phyloP scores from a whole-genome alignment of 2,329 filamentous ascomycete species.

The Neofusicoccum cordaticola region DNA sequence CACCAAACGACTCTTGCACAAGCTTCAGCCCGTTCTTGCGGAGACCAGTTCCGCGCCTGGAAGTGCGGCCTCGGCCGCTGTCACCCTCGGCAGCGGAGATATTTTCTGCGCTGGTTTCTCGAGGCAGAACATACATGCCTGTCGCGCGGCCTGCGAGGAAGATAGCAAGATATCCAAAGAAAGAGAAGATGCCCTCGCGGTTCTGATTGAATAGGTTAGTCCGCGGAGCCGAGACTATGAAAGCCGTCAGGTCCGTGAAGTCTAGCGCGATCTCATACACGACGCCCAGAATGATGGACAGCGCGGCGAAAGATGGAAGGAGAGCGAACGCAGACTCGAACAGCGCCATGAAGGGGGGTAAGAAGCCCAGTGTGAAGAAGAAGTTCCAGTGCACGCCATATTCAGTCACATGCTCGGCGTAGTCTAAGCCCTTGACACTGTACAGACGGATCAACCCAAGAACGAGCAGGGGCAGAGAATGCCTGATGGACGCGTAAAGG shows the following conservation, averaged over 20 bases:
- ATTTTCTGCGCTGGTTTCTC: not conserved
- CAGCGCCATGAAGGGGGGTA: constrained; percentile 84
- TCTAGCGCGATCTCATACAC: constrained; percentile 69
- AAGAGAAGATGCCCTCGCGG: constrained; percentile 92
- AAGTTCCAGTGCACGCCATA: constrained; percentile 99
- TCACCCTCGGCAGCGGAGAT: not conserved
- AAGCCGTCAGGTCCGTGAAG: constrained; percentile 73
- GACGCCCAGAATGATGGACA: constrained; percentile 67
- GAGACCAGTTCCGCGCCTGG: not conserved
- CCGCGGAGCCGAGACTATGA: constrained; percentile 77
- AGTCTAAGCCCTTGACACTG: constrained; percentile 90
- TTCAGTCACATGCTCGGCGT: constrained; percentile 94
- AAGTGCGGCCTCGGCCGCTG: not conserved
- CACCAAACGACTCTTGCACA: not conserved
- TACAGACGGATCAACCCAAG: constrained; percentile 78
- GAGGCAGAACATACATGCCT: constrained; percentile 71
- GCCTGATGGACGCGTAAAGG: constrained; percentile 66
- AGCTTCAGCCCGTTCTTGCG: constrained; percentile 10
- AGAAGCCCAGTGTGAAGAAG: constrained; percentile 89
- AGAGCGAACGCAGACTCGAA: constrained; percentile 70
- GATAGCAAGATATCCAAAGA: constrained; percentile 89
- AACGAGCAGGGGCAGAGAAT: constrained; percentile 77
- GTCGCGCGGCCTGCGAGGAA: constrained; percentile 86
- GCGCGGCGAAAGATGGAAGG: constrained; percentile 72
- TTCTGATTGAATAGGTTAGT: constrained; percentile 82